These are phyloP conservation scores for Ricinus communis DNA, from an alignment of 345 rosid species.

Conservation along the genomic window DNA sequence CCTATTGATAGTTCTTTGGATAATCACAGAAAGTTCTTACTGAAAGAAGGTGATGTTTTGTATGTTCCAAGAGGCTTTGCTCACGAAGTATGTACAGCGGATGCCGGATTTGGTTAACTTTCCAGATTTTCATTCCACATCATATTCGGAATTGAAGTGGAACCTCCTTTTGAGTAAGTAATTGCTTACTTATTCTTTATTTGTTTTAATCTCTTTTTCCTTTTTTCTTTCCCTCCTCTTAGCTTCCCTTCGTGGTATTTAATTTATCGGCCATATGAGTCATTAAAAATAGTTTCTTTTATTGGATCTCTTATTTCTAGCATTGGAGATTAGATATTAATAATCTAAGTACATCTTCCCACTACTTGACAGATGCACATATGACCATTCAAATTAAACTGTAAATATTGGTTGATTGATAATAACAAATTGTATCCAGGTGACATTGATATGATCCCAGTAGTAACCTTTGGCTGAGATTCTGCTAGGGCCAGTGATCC, in stretches of 20 bases:
- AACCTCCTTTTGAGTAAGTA: constrained; percentile 67
- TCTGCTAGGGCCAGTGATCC: background rate
- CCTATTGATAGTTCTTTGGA: constrained; percentile 26
- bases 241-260: background rate
- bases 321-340: background rate
- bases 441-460: background rate
- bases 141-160: constrained; percentile 61
- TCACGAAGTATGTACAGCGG: constrained; percentile 50
- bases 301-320: too few relatives aligned
- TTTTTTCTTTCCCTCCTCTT: background rate
- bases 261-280: background rate
- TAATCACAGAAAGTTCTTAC: constrained; percentile 29
- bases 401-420: background rate
- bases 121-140: constrained; percentile 51
- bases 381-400: background rate
- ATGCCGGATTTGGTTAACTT: constrained; percentile 15
- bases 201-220: background rate
- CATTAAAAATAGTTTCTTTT: background rate
- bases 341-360: background rate
- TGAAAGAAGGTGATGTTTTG: constrained; percentile 55
- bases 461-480: background rate
- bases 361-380: background rate
- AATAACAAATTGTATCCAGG: background rate
- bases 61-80: constrained; percentile 61
- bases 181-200: background rate